Evolutionary conservation across 2,329 filamentous ascomycete genomes (phyloP).

Genomic region (Byssothecium circinans): DNA sequence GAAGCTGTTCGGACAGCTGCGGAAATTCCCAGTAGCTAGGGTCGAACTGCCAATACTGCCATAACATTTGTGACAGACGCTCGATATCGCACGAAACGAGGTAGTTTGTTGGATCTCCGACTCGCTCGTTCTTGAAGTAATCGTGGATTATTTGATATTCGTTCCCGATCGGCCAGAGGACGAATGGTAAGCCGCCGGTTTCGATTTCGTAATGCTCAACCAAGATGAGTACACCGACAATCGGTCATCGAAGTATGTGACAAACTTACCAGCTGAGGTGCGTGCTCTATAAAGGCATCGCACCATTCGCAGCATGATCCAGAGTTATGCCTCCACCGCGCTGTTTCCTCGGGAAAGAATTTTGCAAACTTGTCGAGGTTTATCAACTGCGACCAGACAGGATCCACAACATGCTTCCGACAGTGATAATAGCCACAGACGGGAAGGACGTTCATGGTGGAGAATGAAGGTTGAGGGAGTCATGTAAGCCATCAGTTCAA

Average conservation of each 20-base stretch:
- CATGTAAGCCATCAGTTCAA: no score
- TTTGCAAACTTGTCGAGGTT: not conserved
- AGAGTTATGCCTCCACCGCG: slow-evolving; percentile 6
- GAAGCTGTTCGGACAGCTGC: slow-evolving; percentile 3
- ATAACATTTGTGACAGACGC: not conserved
- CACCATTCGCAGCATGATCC: slow-evolving; percentile 15
- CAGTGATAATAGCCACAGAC: not conserved
- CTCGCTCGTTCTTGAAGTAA: not conserved
- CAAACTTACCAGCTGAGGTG: not conserved
- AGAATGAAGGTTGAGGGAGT: no score
- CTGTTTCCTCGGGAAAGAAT: not conserved
- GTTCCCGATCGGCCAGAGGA: not conserved
- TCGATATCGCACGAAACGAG: not conserved
- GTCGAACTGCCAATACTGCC: not conserved
- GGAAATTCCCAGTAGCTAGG: not conserved
- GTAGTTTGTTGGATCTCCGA: not conserved
- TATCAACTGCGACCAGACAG: not conserved
- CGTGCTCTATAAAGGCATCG: slow-evolving; percentile 1
- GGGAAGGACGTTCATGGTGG: not conserved
- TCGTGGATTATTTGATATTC: not conserved
- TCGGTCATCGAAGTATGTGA: not conserved
- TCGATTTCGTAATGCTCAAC: not conserved
- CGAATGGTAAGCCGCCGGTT: not conserved
- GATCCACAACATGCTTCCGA: not conserved
- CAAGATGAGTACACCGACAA: not conserved